Evolutionary conservation across 345 rosid species (phyloP), one percentile per base, ranked within the genome.

Genomic region (Pseudoturritis turrita): DNA sequence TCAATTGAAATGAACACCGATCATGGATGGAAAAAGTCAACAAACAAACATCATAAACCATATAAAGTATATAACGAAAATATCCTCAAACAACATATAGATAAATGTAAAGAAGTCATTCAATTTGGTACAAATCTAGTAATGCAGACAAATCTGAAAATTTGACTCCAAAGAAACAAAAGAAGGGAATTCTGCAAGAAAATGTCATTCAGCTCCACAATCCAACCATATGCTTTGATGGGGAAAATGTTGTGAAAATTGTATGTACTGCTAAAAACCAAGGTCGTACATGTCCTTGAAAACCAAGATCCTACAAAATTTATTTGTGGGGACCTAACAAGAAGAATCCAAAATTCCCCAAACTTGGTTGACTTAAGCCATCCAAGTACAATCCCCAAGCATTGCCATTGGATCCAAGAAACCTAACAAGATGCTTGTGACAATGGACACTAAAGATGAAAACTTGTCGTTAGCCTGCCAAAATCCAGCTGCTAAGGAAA

Each of bases 261-360:
- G 37, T 56, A 50, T 23, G 73, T 59, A 51, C 31, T 50, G 35
- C 14, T 31, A 52, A 50, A 12, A 62, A 25, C 54, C 56, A 62
- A 37, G 45, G 65, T 68, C 49, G 68, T 68, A 75, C 68, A 45
- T 61, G 33, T 50, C 44, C 40, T 28, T 2, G 17, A 22, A 37
- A 60, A 18, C 56, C 41, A 67, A 51, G 55, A 74, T 74, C 68
- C 22, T 50, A 51, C n/a, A 23, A 44, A 68, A 68, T 23, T 61
- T 3, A 61, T 53, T 5, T 17, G 74, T 75, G 70, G 70, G 79
- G 74, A 75, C 79, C 79, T 75, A 53, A 54, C 52, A 53, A 68
- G 73, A 68, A 45, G 15, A 75, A 43, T 61, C 74, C 70, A 63
- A 74, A 19, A 66, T 14, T 31, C 44, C 14, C 25, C 13, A 61